Evolutionary conservation across 2,329 filamentous ascomycete genomes (phyloP), one percentile per base, ranked within the genome.

Genomic region (Exophiala calicioides): DNA sequence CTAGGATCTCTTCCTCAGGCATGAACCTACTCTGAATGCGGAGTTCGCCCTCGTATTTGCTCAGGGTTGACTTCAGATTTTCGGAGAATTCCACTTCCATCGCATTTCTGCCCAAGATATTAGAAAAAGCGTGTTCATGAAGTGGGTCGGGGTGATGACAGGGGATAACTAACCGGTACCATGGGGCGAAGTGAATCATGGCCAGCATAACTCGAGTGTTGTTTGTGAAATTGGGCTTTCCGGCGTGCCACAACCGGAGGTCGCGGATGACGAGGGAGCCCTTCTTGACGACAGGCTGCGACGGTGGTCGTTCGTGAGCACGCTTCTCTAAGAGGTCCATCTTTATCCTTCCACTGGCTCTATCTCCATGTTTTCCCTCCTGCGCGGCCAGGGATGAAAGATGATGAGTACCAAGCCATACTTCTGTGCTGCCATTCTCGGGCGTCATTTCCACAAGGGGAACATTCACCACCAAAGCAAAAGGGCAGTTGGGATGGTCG

Each of bases 341-440:
- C 12, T 60, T 71, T 53, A 82, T 78, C 16, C 71, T 67, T 13
- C 74, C 75, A 57, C 73, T 81, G 1, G 74, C 76, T 44, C 73
- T 65, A 35, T 77, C 76, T 10, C 73, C 79, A 49, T 78, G 75
- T 6, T 62, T 59, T 2, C 75, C 73, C 42, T 77, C 70, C 58
- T 80, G 77, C 0, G 66, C 65, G 9, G 65, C 39, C 49, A 70
- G 39, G 38, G 58, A 57, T 1, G 57, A 55, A 3, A 58, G 56
- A 5, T 47, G 60, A 53, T 81, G 78, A 1, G 78, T 80, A 10
- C 77, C 77, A 2, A 80, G 70, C 79, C 79, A 82, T n/a, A 82
- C 56, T 63, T 80, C 79, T 0, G 78, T 82, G 2, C 73, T 73
- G 1, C 77, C 79, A 55, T 81, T 81, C 45, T 71, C 67, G 0